These are phyloP conservation scores for Sisymbrium altissimum DNA, from an alignment of 345 rosid species.

Conservation along the genomic window DNA sequence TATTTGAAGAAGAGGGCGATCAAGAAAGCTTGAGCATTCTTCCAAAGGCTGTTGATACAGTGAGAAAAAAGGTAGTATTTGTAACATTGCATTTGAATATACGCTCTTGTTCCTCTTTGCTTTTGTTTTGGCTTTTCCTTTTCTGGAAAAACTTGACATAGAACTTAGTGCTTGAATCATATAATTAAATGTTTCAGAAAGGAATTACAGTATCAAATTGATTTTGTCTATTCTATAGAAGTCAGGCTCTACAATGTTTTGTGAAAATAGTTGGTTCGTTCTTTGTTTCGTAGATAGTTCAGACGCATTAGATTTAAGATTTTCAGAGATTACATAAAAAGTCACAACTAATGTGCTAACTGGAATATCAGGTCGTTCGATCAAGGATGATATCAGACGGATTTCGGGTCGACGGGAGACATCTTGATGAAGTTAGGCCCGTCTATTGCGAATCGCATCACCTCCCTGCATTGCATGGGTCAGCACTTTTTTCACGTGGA, in stretches of 20 bases:
- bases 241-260: background rate
- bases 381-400: conserved; percentile 82
- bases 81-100: background rate
- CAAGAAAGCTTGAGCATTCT: conserved; percentile 74
- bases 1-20: conserved; percentile 80
- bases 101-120: conserved; percentile 9
- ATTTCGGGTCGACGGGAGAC: conserved; percentile 85
- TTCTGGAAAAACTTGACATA: background rate
- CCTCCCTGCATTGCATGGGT: conserved; percentile 79
- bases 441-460: conserved; percentile 67
- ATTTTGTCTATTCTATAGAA: background rate
- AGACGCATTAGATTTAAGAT: background rate
- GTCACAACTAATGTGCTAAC: background rate
- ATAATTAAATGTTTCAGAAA: background rate
- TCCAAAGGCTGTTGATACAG: conserved; percentile 82
- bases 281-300: background rate
- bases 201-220: background rate
- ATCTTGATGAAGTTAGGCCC: conserved; percentile 83
- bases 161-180: background rate
- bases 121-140: background rate
- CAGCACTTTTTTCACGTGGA: conserved; percentile 89
- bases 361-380: conserved; percentile 68
- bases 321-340: background rate
- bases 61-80: conserved; percentile 70
- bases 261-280: background rate